Evolutionary conservation across 495 filamentous ascomycete genomes (phyloP).

Genomic region (Lophiostoma macrostomum): DNA sequence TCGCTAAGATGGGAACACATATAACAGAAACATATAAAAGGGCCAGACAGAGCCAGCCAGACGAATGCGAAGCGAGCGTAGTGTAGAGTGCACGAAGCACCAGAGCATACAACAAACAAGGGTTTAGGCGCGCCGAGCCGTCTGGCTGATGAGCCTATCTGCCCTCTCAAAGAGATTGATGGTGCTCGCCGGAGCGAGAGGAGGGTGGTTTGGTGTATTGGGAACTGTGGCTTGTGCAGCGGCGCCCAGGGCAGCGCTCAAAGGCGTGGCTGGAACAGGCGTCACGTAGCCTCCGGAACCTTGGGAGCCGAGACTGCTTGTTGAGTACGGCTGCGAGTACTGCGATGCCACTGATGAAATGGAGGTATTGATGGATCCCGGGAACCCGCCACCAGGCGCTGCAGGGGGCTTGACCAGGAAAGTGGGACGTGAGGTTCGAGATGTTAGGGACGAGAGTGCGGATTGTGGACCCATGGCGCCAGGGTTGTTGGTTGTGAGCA

Average conservation of each 20-base stretch:
- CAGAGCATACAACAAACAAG: not conserved
- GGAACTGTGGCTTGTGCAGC: slow-evolving; percentile 88
- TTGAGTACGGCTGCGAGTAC: slow-evolving; percentile 25
- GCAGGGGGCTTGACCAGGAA: slow-evolving; percentile 9
- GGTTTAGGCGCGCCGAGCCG: slow-evolving; percentile 12
- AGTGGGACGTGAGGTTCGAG: slow-evolving; percentile 21
- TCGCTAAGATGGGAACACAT: no score
- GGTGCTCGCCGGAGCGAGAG: not conserved
- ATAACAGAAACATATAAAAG: no score
- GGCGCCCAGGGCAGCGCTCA: slow-evolving; percentile 81
- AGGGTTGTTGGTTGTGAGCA: slow-evolving; percentile 36
- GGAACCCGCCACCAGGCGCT: slow-evolving; percentile 7
- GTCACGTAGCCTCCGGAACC: slow-evolving; percentile 41
- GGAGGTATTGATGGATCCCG: slow-evolving; percentile 32
- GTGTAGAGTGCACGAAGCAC: no score
- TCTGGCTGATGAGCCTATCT: slow-evolving; percentile 19
- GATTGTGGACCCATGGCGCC: slow-evolving; percentile 11
- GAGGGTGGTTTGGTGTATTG: slow-evolving; percentile 55
- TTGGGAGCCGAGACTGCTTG: slow-evolving; percentile 33
- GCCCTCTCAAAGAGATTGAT: slow-evolving; percentile 43
- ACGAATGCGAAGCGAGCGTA: no score
- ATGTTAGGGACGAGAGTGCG: slow-evolving; percentile 14
- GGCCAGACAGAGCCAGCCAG: no score
- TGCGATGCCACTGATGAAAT: slow-evolving; percentile 21
- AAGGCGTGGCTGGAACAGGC: slow-evolving; percentile 62